Conservation (phyloP, 441 rosid species). For the Populus hybrid region DNA sequence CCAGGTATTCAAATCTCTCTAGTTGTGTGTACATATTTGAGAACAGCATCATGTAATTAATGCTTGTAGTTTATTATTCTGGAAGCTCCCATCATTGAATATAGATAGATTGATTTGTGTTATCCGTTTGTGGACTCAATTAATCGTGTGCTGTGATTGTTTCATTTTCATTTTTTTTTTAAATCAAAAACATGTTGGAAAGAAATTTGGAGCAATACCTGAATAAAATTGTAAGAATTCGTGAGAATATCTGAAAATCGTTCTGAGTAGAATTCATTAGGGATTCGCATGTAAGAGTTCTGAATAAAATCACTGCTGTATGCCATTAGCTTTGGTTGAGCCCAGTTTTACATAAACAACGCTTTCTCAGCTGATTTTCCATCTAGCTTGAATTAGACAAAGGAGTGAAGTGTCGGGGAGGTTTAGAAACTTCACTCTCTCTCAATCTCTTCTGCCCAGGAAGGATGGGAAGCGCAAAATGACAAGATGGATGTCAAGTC, state of each 20-base stretch:
- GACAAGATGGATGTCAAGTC: too few species aligned
- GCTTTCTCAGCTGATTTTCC: background rate
- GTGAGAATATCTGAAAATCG: background rate
- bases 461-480: background rate
- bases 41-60: background rate
- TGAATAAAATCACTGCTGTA: constrained; percentile 82
- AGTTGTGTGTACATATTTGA: background rate
- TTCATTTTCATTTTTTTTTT: background rate
- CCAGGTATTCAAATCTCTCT: background rate
- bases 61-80: background rate
- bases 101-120: too few species aligned
- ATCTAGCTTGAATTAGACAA: background rate
- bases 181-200: background rate
- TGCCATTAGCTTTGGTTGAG: constrained; percentile 35
- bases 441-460: background rate
- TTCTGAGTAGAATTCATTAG: background rate
- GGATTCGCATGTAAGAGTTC: constrained; percentile 75
- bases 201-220: background rate
- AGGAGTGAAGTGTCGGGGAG: background rate
- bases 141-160: background rate
- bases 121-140: background rate
- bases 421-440: background rate
- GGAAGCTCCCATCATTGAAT: background rate
- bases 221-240: background rate
- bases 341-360: background rate